Conservation (phyloP, 2,329 filamentous ascomycete genomes). For the Nannizziopsis barbatae region DNA sequence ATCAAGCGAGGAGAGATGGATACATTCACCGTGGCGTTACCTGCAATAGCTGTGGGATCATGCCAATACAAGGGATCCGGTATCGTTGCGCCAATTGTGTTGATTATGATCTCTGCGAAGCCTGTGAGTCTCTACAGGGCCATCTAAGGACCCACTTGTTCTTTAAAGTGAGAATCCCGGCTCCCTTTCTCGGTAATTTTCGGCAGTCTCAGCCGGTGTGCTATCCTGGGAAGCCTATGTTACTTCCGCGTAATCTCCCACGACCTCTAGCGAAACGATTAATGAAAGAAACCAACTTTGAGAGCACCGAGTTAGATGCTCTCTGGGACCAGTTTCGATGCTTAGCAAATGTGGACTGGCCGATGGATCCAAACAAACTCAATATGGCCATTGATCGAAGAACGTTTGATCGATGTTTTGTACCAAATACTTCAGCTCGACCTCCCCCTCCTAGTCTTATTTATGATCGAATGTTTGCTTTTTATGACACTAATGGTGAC, state of each 20-base stretch:
- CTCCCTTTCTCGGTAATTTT: slow-evolving; percentile 66
- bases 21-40: slow-evolving; percentile 87
- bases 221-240: slow-evolving; percentile 78
- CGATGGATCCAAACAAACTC: slow-evolving; percentile 65
- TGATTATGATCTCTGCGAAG: slow-evolving; percentile 91
- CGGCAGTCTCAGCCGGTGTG: slow-evolving; percentile 70
- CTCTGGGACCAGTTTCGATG: slow-evolving; percentile 96
- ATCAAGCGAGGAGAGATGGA: slow-evolving; percentile 75
- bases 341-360: slow-evolving; percentile 76
- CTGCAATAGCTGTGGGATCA: slow-evolving; percentile 78
- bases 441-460: slow-evolving; percentile 76
- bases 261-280: slow-evolving; percentile 56
- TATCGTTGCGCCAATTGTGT: slow-evolving; percentile 94
- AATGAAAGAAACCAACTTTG: slow-evolving; percentile 62
- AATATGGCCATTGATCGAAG: slow-evolving; percentile 77
- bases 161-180: slow-evolving; percentile 87
- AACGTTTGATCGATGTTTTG: slow-evolving; percentile 83
- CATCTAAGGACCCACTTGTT: slow-evolving; percentile 91
- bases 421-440: slow-evolving; percentile 69
- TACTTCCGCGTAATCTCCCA: slow-evolving; percentile 56
- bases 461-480: slow-evolving; percentile 91
- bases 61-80: slow-evolving; percentile 81
- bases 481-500: slow-evolving; percentile 86
- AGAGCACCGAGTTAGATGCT: slow-evolving; percentile 78
- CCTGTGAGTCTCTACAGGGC: slow-evolving; percentile 61